phyloP scores from a whole-genome alignment of 2,329 filamentous ascomycete species.

The Allantophomopsis lycopodina region DNA sequence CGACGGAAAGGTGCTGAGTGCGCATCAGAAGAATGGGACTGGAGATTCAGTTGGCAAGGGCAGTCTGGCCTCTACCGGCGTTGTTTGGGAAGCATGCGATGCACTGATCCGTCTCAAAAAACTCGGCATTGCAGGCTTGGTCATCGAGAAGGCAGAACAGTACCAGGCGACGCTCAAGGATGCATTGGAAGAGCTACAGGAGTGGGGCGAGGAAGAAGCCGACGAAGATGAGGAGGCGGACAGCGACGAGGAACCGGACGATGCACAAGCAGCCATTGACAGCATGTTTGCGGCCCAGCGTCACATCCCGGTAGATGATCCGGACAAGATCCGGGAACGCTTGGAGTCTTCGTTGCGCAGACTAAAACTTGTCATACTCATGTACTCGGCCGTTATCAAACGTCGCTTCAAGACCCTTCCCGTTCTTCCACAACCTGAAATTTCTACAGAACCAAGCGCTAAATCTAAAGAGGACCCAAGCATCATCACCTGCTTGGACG shows the following conservation, averaged over 20 bases:
- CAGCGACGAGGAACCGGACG: constrained; percentile 21
- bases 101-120: constrained; percentile 47
- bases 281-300: constrained; percentile 49
- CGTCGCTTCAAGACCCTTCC: constrained; percentile 50
- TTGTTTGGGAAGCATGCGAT: constrained; percentile 79
- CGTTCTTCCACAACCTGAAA: constrained; percentile 23
- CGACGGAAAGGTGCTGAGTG: constrained; percentile 38
- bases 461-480: constrained; percentile 6
- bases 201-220: constrained; percentile 67
- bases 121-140: constrained; percentile 55
- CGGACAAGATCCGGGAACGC: constrained; percentile 47
- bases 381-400: constrained; percentile 59
- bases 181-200: constrained; percentile 72
- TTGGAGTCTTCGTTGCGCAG: constrained; percentile 51
- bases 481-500: constrained; percentile 31
- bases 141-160: constrained; percentile 59
- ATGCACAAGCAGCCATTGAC: constrained; percentile 46
- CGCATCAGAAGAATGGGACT: constrained; percentile 30
- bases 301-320: constrained; percentile 50
- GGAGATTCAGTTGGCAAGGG: constrained; percentile 26
- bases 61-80: constrained; percentile 53
- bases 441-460: constrained; percentile 12
- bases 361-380: constrained; percentile 50
- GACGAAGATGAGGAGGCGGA: constrained; percentile 36
- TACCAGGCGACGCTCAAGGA: constrained; percentile 67